These are phyloP conservation scores for Alternaria ventricosa DNA, from an alignment of 2,329 filamentous ascomycete species.

Conservation along the genomic window DNA sequence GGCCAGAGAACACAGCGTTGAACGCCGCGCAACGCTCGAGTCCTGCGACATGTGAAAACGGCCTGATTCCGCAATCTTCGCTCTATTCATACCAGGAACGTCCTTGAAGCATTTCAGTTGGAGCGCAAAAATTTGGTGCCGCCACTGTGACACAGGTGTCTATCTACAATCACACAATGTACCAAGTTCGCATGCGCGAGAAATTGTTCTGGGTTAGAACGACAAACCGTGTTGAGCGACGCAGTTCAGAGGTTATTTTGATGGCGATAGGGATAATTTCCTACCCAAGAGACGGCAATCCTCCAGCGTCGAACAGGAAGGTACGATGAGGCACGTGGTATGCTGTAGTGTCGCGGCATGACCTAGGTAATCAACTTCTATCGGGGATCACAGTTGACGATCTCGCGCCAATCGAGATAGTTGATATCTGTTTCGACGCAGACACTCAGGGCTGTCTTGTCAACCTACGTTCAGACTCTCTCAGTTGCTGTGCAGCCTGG, in stretches of 20 bases:
- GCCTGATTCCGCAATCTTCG: background rate
- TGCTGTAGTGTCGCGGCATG: too few relatives aligned
- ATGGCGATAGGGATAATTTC: background rate
- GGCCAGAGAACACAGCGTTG: background rate
- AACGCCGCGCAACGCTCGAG: background rate
- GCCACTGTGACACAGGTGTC: background rate
- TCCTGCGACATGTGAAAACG: background rate
- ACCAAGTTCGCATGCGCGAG: background rate
- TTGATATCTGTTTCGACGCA: too few relatives aligned
- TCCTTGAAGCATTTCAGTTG: background rate
- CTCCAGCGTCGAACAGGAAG: background rate
- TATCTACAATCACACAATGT: background rate
- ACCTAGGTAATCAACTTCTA: too few relatives aligned
- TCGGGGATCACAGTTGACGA: too few relatives aligned
- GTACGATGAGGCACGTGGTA: background rate
- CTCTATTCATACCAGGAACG: background rate
- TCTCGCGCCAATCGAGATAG: too few relatives aligned
- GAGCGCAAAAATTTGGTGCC: background rate
- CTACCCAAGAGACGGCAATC: background rate
- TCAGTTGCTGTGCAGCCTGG: too few relatives aligned
- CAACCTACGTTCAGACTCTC: too few relatives aligned
- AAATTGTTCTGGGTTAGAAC: background rate
- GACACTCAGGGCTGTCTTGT: too few relatives aligned
- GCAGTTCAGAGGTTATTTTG: background rate
- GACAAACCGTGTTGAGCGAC: background rate